These are phyloP conservation scores for Metschnikowia picachoensis DNA, from an alignment of 805 yeast genomes.

Conservation along the genomic window DNA sequence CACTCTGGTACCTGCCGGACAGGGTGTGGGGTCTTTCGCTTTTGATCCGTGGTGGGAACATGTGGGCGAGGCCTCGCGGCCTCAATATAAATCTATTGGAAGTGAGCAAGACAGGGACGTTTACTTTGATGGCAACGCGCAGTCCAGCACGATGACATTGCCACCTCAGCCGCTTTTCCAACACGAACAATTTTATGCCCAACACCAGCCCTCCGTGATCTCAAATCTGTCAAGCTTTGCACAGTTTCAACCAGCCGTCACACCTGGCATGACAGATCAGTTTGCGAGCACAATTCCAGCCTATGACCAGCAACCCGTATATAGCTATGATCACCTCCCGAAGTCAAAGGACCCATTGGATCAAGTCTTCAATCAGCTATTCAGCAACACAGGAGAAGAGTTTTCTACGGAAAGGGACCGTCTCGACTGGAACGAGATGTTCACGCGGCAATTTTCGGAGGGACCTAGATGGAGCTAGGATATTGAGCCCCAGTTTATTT, in stretches of 20 bases:
- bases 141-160: too few relatives aligned
- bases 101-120: too few relatives aligned
- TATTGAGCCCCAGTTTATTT: too few relatives aligned
- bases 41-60: constrained; percentile 7
- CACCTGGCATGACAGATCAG: neutral
- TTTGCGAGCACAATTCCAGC: neutral
- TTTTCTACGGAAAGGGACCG: constrained; percentile 3
- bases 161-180: neutral
- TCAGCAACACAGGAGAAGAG: constrained; percentile 16
- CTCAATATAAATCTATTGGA: too few relatives aligned
- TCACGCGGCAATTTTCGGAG: constrained; percentile 5
- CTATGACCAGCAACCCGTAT: neutral
- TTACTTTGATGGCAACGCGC: too few relatives aligned
- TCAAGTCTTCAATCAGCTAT: constrained; percentile 9
- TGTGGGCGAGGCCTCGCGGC: neutral
- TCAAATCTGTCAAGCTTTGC: neutral
- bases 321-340: constrained; percentile 5
- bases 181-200: neutral
- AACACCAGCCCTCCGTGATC: neutral
- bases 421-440: constrained; percentile 15
- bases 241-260: too few relatives aligned
- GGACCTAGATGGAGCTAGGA: too few relatives aligned
- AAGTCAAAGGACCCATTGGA: constrained; percentile 6
- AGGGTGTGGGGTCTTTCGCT: neutral
- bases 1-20: neutral